These are phyloP conservation scores for Fusarium mundagurra DNA, from an alignment of 2,329 filamentous ascomycete genomes.

Conservation along the genomic window DNA sequence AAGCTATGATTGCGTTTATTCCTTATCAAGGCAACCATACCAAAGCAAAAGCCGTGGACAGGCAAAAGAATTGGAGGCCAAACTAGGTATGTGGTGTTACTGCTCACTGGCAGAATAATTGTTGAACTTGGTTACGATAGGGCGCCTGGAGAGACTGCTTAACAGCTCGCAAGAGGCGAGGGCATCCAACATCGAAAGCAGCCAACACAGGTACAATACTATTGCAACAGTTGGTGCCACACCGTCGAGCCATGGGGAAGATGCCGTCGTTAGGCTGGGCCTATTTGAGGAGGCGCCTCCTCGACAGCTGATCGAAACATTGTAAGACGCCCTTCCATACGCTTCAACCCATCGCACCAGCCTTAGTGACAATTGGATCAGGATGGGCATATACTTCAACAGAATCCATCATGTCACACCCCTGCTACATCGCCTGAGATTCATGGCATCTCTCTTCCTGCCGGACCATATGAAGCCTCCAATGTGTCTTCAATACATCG, in stretches of 20 bases:
- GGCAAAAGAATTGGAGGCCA: conserved; percentile 1
- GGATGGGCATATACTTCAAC: conserved; percentile 1
- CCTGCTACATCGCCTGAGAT: conserved; percentile 9
- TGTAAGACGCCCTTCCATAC: neutral
- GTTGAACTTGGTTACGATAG: neutral
- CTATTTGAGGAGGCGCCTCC: neutral
- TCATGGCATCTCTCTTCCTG: neutral
- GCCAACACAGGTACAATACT: neutral
- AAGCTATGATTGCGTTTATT: conserved; percentile 10
- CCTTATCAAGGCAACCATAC: conserved; percentile 5
- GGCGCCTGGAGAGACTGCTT: conserved; percentile 2
- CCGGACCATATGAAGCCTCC: conserved; percentile 4
- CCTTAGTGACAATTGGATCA: neutral
- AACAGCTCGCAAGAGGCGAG: neutral
- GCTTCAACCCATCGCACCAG: neutral
- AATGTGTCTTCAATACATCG: conserved; percentile 21
- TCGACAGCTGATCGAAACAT: conserved; percentile 1
- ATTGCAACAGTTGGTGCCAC: too few relatives aligned
- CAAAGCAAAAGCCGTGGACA: neutral
- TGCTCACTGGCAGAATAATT: neutral
- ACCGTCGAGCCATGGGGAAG: neutral
- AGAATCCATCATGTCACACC: neutral
- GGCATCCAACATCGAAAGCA: too few relatives aligned
- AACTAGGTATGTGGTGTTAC: neutral
- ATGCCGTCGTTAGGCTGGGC: neutral